phyloP scores from a whole-genome alignment of 2,329 filamentous ascomycete species.

The Sclerotinia minor region DNA sequence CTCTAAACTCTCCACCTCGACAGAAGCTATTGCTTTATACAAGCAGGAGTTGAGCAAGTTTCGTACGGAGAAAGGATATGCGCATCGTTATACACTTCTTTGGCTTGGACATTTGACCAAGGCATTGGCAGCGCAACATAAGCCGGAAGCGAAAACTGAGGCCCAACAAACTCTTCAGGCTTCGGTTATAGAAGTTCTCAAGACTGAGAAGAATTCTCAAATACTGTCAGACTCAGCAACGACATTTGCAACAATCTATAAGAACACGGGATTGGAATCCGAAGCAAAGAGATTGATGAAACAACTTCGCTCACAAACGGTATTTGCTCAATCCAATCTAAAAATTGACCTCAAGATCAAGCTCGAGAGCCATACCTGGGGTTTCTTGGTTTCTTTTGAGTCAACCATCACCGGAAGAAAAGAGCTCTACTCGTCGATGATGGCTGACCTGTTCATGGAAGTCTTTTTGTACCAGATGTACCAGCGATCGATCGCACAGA shows the following conservation, averaged over 20 bases:
- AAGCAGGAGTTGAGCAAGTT: constrained; percentile 24
- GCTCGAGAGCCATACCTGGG: constrained; percentile 44
- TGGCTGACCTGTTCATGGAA: constrained; percentile 48
- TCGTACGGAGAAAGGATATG: constrained; percentile 26
- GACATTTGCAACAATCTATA: constrained; percentile 47
- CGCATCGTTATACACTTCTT: constrained; percentile 28
- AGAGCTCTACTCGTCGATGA: constrained; percentile 44
- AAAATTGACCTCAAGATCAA: constrained; percentile 37
- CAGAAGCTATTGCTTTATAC: constrained; percentile 29
- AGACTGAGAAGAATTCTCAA: constrained; percentile 46
- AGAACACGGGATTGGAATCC: constrained; percentile 46
- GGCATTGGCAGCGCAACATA: constrained; percentile 49
- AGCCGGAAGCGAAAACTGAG: constrained; percentile 45
- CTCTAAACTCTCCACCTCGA: constrained; percentile 27
- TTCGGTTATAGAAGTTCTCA: constrained; percentile 44
- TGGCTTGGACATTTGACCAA: constrained; percentile 47
- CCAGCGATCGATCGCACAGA: constrained; percentile 45
- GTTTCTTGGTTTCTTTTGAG: constrained; percentile 50
- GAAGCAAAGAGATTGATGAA: constrained; percentile 47
- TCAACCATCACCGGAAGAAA: constrained; percentile 45
- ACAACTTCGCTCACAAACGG: constrained; percentile 52
- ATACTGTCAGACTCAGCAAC: constrained; percentile 52
- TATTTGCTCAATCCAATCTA: constrained; percentile 46
- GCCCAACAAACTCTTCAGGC: constrained; percentile 32
- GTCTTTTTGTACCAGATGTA: constrained; percentile 46